Evolutionary conservation across 78 protist species (phyloP), one percentile per base, ranked within the genome.

Genomic region (Tieghemostelium lacteum): DNA sequence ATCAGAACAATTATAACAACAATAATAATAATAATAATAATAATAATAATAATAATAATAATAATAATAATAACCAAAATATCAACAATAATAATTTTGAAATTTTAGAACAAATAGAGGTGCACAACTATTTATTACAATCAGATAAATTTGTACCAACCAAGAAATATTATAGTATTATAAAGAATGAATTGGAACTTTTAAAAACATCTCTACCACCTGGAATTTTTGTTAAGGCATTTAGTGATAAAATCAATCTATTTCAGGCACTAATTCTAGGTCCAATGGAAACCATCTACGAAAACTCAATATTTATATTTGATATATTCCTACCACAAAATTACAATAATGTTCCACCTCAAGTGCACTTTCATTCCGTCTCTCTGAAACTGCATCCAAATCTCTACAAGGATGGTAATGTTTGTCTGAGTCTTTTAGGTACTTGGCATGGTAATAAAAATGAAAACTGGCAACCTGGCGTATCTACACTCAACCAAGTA

Each of bases 401-500:
- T 63, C 42, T 91, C n/a, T 57, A 91, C 50, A 66, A 58, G 17
- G 74, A 91, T 73, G 94, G 94, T 7, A 70, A 52, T 37, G 73
- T 91, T 45, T 91, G 94, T 75, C 22, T 91, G 8, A 70, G 85
- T 54, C 24, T 91, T 2, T 65, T 91, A 16, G 94, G 94, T 26
- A 91, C 94, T 16, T 91, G 94, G 94, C 85, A 42, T 33, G 94
- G 94, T 14, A 69, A 91, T 45, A 63, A 73, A 34, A 75, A 64
- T 37, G 94, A 91, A 57, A 12, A 33, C 2, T 91, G 94, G 94
- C 50, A 71, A 54, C 89, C 94, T 8, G 91, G 70, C 8, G 26
- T 73, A 7, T 91, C 94, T 28, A 91, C 78, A 57, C 57, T 91
- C 19, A 26, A 83, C 7, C 94, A 91, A 31, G 83, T 91, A 1